These are phyloP conservation scores for Aspergillus asperescens DNA, from an alignment of 495 filamentous ascomycete species.

Conservation along the genomic window DNA sequence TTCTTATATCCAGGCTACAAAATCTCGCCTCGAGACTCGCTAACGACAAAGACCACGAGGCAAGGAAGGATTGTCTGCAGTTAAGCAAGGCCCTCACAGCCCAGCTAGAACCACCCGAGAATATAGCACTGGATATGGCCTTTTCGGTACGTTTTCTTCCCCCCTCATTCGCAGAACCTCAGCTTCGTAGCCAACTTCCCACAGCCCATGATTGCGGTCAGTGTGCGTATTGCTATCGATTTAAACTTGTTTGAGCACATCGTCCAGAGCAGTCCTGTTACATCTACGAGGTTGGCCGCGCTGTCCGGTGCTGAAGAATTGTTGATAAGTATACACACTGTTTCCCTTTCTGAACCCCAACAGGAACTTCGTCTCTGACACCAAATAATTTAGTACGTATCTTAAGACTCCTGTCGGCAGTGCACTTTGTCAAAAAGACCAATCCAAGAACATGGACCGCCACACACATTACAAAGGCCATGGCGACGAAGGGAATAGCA, in stretches of 20 bases:
- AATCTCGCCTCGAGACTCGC: background rate
- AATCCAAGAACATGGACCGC: background rate
- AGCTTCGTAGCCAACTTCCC: background rate
- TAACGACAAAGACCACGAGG: background rate
- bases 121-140: constrained; percentile 5
- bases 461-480: constrained; percentile 7
- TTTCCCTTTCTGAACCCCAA: background rate
- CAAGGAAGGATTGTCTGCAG: constrained; percentile 1
- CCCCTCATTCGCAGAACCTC: no score
- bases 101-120: constrained; percentile 7
- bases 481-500: constrained; percentile 6
- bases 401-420: constrained; percentile 1
- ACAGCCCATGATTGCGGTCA: constrained; percentile 9
- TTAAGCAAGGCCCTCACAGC: constrained; percentile 9
- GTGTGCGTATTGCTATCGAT: constrained; percentile 6
- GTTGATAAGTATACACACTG: background rate
- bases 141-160: background rate
- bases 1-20: background rate
- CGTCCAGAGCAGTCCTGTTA: constrained; percentile 1
- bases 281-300: background rate
- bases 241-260: constrained; percentile 1
- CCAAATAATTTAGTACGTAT: background rate
- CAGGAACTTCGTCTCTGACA: background rate
- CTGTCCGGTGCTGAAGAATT: constrained; percentile 8
- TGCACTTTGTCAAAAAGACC: constrained; percentile 4